Evolutionary conservation across 768 basidiomycete species (phyloP).

Genomic region (Termitomyces sp.): DNA sequence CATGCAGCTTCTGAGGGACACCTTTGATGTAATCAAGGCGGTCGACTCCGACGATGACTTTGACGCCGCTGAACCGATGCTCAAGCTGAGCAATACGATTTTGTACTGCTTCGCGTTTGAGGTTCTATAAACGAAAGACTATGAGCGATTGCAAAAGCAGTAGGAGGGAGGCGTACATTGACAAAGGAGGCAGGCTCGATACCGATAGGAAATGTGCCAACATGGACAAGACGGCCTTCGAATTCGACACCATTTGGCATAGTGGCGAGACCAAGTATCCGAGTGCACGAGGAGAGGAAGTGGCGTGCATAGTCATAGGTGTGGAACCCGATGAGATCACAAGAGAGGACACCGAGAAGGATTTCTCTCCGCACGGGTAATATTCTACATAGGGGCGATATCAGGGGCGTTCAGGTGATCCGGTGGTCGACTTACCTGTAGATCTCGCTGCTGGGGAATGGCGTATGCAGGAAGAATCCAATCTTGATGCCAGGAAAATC

Average conservation of each 20-base stretch:
- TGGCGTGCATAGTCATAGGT: constrained; percentile 99
- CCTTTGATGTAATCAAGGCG: constrained; percentile 99
- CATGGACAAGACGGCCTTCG: constrained; percentile 90
- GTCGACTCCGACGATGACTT: constrained; percentile 98
- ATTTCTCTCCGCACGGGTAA: constrained; percentile 97
- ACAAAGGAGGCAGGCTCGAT: constrained; percentile 94
- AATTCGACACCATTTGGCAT: constrained; percentile 99
- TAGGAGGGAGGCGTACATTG: constrained; percentile 39
- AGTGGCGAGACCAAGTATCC: constrained; percentile 89
- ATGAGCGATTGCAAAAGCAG: neutral
- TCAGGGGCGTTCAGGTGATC: neutral
- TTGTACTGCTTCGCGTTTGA: constrained; percentile 75
- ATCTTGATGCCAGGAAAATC: constrained; percentile 76
- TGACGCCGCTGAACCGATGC: constrained; percentile 88
- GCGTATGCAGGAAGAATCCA: constrained; percentile 97
- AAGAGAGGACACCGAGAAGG: constrained; percentile 91
- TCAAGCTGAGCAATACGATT: constrained; percentile 77
- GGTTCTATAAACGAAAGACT: constrained; percentile 42
- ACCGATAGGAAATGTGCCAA: constrained; percentile 98
- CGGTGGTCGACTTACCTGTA: constrained; percentile 60
- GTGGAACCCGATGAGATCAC: constrained; percentile 98
- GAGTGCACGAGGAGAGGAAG: constrained; percentile 97
- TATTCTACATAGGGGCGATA: constrained; percentile 51
- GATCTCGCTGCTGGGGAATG: constrained; percentile 96
- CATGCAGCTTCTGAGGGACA: constrained; percentile 96